phyloP scores from a whole-genome alignment of 164 flowering plant species.

The Aristolochia contorta region DNA sequence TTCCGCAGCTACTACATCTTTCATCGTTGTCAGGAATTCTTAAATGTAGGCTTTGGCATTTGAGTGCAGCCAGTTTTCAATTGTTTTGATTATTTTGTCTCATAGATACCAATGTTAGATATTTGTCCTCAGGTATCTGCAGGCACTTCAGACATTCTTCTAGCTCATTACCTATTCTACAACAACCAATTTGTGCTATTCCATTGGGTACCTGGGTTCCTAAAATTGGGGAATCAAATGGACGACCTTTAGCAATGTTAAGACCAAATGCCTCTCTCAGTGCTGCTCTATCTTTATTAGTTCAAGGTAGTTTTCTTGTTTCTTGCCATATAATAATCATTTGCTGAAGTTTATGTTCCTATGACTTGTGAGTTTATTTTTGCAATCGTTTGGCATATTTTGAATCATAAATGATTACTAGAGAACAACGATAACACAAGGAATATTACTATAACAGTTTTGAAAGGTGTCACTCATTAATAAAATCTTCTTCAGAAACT shows the following conservation, averaged over 20 bases:
- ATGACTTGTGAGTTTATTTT: too few species aligned
- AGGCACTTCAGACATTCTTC: conserved; percentile 58
- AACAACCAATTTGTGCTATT: conserved; percentile 39
- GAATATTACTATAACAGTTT: too few species aligned
- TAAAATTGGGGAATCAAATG: conserved; percentile 56
- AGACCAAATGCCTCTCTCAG: conserved; percentile 72
- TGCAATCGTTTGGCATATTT: too few species aligned
- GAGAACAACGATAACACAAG: too few species aligned
- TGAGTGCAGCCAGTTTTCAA: too few species aligned
- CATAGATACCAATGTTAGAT: conserved; percentile 12
- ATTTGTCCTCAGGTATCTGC: conserved; percentile 53
- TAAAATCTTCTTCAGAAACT: too few species aligned
- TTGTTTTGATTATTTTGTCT: neutral
- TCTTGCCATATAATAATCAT: neutral
- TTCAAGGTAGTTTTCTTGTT: conserved; percentile 48
- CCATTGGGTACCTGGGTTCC: conserved; percentile 96
- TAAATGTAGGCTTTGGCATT: conserved; percentile 48
- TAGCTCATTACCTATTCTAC: conserved; percentile 39
- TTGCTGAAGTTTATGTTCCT: too few species aligned
- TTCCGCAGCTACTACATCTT: conserved; percentile 79
- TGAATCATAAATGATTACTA: too few species aligned
- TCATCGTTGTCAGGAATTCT: conserved; percentile 86
- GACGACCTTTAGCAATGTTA: conserved; percentile 64
- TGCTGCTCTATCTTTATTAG: conserved; percentile 60
- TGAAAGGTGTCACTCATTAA: too few species aligned